Conservation (phyloP, 1,284 basidiomycete species). For the Ustilago vetiveriae region DNA sequence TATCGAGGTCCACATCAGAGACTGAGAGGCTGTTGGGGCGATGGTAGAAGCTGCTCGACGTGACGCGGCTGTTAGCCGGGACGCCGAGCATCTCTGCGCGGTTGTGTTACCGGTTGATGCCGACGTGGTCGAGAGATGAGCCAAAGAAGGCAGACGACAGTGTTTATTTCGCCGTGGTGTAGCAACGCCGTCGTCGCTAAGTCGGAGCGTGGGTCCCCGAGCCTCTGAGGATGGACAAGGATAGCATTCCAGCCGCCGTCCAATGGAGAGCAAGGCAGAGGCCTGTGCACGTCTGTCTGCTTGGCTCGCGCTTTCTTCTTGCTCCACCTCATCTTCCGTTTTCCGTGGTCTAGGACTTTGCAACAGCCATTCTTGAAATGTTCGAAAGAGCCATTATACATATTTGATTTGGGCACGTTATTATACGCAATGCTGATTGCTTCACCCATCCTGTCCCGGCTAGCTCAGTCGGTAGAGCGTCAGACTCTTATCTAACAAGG, state of each 20-base stretch:
- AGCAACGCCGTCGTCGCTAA: no score
- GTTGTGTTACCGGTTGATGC: no score
- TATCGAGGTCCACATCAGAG: constrained; percentile 62
- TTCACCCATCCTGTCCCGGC: constrained; percentile 51
- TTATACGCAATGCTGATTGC: background rate
- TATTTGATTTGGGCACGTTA: no score
- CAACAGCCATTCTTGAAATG: no score
- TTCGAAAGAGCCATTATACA: no score
- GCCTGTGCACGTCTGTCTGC: background rate
- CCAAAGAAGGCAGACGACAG: no score
- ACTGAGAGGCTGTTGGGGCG: constrained; percentile 22
- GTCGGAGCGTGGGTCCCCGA: no score
- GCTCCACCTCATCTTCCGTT: constrained; percentile 14
- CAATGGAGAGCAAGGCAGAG: background rate
- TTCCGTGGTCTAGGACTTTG: background rate
- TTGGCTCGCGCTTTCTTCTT: no score
- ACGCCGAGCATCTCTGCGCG: constrained; percentile 45
- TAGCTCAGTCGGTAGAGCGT: constrained; percentile 68
- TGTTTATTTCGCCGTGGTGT: no score
- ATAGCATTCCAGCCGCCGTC: no score
- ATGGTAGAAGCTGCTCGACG: constrained; percentile 34
- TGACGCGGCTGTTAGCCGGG: constrained; percentile 36
- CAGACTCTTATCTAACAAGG: constrained; percentile 64
- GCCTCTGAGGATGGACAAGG: no score
- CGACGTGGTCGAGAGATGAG: no score